Percentiles rank a stretch among this genome's conserved stretches.
These are phyloP conservation scores for Bryum argenteum DNA, from an alignment of 225 moss, liverwort and hornwort species.

Conservation along the genomic window DNA sequence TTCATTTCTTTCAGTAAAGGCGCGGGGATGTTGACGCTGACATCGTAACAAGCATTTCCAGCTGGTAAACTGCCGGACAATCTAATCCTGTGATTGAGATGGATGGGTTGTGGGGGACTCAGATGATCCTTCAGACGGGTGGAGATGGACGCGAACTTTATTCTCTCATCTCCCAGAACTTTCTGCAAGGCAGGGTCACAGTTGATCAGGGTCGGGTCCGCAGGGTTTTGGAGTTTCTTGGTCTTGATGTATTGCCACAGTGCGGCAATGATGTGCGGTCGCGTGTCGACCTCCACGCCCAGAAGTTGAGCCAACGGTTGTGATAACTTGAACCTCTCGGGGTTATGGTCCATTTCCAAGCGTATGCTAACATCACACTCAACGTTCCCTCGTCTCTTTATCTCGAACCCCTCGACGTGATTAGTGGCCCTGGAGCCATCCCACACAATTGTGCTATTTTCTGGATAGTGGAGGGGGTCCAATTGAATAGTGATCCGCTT, in stretches of 20 bases:
- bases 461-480: constrained; percentile 83
- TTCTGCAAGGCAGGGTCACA: constrained; percentile 82
- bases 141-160: constrained; percentile 90
- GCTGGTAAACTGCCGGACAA: constrained; percentile 81
- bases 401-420: constrained; percentile 95
- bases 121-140: constrained; percentile 85
- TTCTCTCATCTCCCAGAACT: constrained; percentile 86
- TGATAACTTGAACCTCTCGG: constrained; percentile 91
- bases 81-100: constrained; percentile 76
- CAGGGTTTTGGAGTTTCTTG: constrained; percentile 88
- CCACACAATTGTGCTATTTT: constrained; percentile 89
- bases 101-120: constrained; percentile 82
- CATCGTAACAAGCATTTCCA: constrained; percentile 90
- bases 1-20: constrained; percentile 97
- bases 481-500: constrained; percentile 85
- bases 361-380: constrained; percentile 87
- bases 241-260: constrained; percentile 98
- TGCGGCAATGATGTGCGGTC: constrained; percentile 88
- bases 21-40: constrained; percentile 87
- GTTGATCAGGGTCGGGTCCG: constrained; percentile 88
- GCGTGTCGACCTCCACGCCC: constrained; percentile 97
- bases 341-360: constrained; percentile 89
- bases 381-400: constrained; percentile 90
- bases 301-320: constrained; percentile 79
- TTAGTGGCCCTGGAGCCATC: constrained; percentile 73